Conservation (phyloP, 495 filamentous ascomycete species). For the Neurospora hispaniola region DNA sequence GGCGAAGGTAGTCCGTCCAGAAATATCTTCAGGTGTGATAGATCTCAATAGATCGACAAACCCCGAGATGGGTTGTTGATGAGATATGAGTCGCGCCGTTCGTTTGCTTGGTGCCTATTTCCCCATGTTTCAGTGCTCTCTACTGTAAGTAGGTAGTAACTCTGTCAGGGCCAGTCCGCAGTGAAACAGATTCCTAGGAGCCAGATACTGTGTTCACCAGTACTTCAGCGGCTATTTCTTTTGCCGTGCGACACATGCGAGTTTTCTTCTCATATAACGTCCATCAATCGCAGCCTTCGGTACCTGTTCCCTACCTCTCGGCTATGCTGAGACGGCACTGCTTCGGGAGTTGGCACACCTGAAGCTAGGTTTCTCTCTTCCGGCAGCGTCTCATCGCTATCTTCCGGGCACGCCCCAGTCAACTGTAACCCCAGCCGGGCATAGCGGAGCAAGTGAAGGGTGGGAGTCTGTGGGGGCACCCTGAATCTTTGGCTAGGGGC, state of each 20-base stretch:
- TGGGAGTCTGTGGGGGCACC: neutral
- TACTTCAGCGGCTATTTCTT: neutral
- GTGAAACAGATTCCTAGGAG: neutral
- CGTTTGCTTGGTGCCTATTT: neutral
- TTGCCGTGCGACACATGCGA: neutral
- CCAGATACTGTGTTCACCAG: neutral
- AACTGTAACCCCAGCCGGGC: neutral
- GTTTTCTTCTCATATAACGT: neutral
- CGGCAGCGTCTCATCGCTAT: neutral
- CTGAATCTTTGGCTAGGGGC: neutral
- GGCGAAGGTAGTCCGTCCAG: neutral
- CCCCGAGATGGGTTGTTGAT: neutral
- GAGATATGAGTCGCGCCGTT: neutral
- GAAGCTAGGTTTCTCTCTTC: neutral
- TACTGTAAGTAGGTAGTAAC: no score
- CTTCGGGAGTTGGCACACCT: neutral
- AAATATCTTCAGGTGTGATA: neutral
- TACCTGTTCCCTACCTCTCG: neutral
- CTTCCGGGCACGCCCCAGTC: neutral
- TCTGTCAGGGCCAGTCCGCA: neutral
- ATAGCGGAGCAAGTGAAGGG: neutral
- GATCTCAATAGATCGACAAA: neutral
- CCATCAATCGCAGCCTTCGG: neutral
- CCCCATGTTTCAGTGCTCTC: neutral
- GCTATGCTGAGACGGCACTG: neutral